Evolutionary conservation across 106 monocot genomes (phyloP), one percentile per base, ranked within the genome.

Genomic region (Posidonia australis): DNA sequence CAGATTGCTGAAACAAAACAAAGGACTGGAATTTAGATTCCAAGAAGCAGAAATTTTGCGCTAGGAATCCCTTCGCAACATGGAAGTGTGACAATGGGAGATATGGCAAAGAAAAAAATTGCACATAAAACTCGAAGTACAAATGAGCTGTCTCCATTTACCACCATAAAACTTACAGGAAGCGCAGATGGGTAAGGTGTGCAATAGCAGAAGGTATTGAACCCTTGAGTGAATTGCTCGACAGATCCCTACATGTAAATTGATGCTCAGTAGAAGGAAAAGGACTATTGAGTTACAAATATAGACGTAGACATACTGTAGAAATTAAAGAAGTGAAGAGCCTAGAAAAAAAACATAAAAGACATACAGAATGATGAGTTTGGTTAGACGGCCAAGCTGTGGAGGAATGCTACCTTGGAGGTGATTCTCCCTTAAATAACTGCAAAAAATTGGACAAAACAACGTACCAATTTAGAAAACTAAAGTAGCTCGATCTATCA

Each of bases 381-480:
- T 78, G 54, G 58, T 30, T 7, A 96, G 79, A 46, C 84, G 82
- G 11, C 94, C 89, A 21, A 96, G 66, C 67, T 84, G 84, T 5
- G 78, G 74, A 67, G 90, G 94, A 51, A 96, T 82, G 64, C 90
- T 76, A 13, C 94, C 94, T 78, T 87, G 80, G 29, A 96, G 74
- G 65, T 90, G 86, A 68, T 96, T 96, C 11, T 81, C 84, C 75
- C 84, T 82, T 75, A 96, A 58, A 59, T 96, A 96, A 65, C 94
- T 96, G 65, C 42, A 0, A 46, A 13, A 28, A 67, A 64, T 28
- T 28, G 63, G 24, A 49, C 5, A n/a, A 5, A 44, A 23, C 14
- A 22, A 19, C 32, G 27, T 20, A 13, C n/a, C n/a, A n/a, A 68
- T 23, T 11, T 0, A 68, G 19, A 68, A 7, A 68, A 24, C 21